Evolutionary conservation across 108 stramenopile genomes (phyloP).

Genomic region (Cyclotella distinguenda): DNA sequence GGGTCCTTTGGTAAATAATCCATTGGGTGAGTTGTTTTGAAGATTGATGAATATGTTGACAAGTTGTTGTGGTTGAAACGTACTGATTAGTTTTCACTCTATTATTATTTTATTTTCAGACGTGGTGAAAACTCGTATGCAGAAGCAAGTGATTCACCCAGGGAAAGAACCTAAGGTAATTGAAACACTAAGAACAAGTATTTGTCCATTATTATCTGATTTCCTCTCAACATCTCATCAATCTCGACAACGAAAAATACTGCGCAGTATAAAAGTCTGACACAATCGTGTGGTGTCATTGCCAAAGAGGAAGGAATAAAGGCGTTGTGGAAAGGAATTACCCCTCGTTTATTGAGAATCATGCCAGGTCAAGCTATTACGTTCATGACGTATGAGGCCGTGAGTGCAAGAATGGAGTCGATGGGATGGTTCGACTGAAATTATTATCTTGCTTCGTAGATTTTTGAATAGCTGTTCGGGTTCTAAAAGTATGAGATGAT

Average conservation of each 20-base stretch:
- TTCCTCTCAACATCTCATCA: not conserved
- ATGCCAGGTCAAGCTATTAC: slow-evolving; percentile 98
- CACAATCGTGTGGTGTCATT: slow-evolving; percentile 78
- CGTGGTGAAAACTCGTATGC: slow-evolving; percentile 95
- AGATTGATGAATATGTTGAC: not conserved
- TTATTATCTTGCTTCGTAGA: too few species aligned
- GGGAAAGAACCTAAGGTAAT: slow-evolving; percentile 68
- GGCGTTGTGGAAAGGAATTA: slow-evolving; percentile 97
- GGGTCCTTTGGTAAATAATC: slow-evolving; percentile 94
- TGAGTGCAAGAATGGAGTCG: slow-evolving; percentile 41
- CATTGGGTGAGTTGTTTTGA: slow-evolving; percentile 51
- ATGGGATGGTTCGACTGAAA: slow-evolving; percentile 31
- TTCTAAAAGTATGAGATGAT: too few species aligned
- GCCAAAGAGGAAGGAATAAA: slow-evolving; percentile 90
- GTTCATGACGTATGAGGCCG: slow-evolving; percentile 94
- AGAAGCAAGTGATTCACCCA: slow-evolving; percentile 87
- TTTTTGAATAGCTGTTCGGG: too few species aligned
- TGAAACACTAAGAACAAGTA: not conserved
- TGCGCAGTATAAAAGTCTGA: slow-evolving; percentile 74
- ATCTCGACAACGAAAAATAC: not conserved
- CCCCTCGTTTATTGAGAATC: slow-evolving; percentile 92
- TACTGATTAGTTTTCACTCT: slow-evolving; percentile 1
- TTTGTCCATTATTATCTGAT: not conserved
- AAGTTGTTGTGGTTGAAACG: not conserved
- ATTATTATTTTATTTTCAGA: slow-evolving; percentile 43